Percentiles rank a stretch among this genome's conserved stretches.
phyloP scores from a whole-genome alignment of 23 red algal genomes.

The Gracilaria domingensis region DNA sequence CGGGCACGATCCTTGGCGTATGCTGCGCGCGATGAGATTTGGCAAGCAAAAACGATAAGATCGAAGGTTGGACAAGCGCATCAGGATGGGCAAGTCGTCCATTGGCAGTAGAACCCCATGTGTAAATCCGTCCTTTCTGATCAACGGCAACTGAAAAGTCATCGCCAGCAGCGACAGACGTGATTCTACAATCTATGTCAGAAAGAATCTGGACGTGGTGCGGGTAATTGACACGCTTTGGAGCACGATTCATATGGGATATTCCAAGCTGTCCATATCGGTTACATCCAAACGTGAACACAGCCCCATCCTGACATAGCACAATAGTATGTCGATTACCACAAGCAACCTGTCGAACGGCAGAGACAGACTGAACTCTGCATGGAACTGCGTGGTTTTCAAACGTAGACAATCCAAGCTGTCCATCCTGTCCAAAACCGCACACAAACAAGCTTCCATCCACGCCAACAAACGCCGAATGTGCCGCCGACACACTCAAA shows the following conservation, averaged over 20 bases:
- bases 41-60: conserved; percentile 12
- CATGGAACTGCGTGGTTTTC: neutral
- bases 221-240: conserved; percentile 5
- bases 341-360: conserved; percentile 26
- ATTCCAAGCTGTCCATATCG: conserved; percentile 48
- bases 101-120: conserved; percentile 33
- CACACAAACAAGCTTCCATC: conserved; percentile 34
- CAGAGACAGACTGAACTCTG: neutral
- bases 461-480: conserved; percentile 46
- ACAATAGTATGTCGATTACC: conserved; percentile 43
- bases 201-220: neutral
- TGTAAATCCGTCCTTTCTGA: conserved; percentile 48
- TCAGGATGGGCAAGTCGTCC: conserved; percentile 45
- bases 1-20: conserved; percentile 28
- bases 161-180: conserved; percentile 49
- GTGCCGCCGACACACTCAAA: neutral
- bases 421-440: conserved; percentile 34
- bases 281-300: conserved; percentile 59
- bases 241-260: neutral
- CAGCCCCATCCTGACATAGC: conserved; percentile 25
- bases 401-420: conserved; percentile 30
- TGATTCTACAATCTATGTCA: neutral
- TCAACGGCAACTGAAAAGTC: conserved; percentile 62
- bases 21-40: neutral
- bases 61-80: neutral